Evolutionary conservation across 352 stramenopile genomes (phyloP), one percentile per base, ranked within the genome.

Genomic region (Blastocystis sp.): DNA sequence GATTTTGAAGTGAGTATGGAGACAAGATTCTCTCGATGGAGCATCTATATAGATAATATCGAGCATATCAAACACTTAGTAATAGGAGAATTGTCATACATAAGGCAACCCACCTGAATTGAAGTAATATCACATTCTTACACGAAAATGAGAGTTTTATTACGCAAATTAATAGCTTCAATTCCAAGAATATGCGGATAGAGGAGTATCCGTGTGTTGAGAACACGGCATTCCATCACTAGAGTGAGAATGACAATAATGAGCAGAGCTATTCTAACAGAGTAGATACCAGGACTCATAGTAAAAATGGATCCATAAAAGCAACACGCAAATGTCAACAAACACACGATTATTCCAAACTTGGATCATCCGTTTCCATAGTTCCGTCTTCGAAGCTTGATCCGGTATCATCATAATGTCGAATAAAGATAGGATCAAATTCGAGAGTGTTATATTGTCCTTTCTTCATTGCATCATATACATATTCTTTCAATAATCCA

Each of bases 401-500:
- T 54, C 21, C 37, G 27, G 42, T 57, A 0, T 75, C 39, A 14
- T 21, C 24, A 16, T n/a, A 37, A 6, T 35, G 19, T 14, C n/a
- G 32, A 46, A 37, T 19, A 6, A 49, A 29, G 12, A 59, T 21
- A 0, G 66, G 39, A 27, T 54, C 9, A 12, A 63, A 59, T 24
- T 63, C 69, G n/a, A 80, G 42, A 12, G 52, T 27, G 46, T 80
- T 80, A 32, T 80, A 80, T 6, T 39, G n/a, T 21, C 69, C 69
- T 52, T 80, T 80, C 24, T 61, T 80, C 51, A 80, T 80, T 21
- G 39, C 35, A 14, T 80, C 69, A n/a, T 65, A 39, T 46, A 80
- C 42, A 42, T 65, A 80, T 21, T 80, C 69, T 27, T 80, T 80
- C 16, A 80, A 24, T 27, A 80, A 32, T 42, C 56, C n/a, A 19